phyloP scores from a whole-genome alignment of 805 yeast species.

The Vanderwaltozyma yarrowii region DNA sequence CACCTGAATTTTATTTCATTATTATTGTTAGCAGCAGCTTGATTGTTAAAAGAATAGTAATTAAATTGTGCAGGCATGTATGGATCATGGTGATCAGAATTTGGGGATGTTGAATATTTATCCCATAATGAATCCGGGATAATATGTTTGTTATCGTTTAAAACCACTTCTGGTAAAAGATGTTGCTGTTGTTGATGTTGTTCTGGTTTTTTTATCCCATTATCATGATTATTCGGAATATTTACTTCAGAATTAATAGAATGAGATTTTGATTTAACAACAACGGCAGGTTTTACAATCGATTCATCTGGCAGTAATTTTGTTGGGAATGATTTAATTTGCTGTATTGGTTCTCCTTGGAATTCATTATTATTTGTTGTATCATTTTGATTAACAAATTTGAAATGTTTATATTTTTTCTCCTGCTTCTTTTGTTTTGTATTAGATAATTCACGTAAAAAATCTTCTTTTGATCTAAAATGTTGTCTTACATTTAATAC shows the following conservation, averaged over 20 bases:
- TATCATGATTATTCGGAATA: background rate
- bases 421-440: slow-evolving; percentile 6
- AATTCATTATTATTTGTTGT: too few species aligned
- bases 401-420: background rate
- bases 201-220: background rate
- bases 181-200: slow-evolving; percentile 15
- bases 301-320: background rate
- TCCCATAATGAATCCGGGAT: slow-evolving; percentile 73
- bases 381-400: too few species aligned
- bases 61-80: slow-evolving; percentile 2
- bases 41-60: background rate
- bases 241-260: too few species aligned
- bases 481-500: slow-evolving; percentile 84
- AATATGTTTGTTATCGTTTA: slow-evolving; percentile 87
- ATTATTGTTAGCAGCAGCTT: background rate
- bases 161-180: slow-evolving; percentile 64
- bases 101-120: slow-evolving; percentile 40
- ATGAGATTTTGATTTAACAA: too few species aligned
- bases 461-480: slow-evolving; percentile 26
- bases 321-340: background rate
- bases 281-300: too few species aligned
- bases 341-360: background rate
- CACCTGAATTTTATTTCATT: slow-evolving; percentile 4
- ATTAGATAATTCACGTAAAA: slow-evolving; percentile 12
- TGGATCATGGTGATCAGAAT: slow-evolving; percentile 20